Base-by-base conservation (phyloP, 2,329 filamentous ascomycete species). In the Talaromyces sp. region DNA sequence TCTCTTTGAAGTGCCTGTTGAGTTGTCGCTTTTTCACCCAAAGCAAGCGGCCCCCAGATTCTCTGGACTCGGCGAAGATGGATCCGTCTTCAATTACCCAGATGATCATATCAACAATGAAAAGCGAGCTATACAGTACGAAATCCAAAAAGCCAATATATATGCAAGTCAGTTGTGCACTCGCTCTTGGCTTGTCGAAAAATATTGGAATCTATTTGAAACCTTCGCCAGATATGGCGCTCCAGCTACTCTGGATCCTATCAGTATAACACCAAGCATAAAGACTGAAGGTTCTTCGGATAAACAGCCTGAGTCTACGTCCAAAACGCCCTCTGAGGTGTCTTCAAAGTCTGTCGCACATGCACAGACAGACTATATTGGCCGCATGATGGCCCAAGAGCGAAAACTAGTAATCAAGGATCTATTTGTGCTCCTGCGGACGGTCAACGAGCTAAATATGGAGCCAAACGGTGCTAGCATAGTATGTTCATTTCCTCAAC, bases 131-230 rank as follows among this genome's bases (percentile, higher is more conserved):
- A 75, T 91, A 4, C 90, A 94, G 67, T 91, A 87, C 60, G 91
- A 96, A 72, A 94, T 96, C 27, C 91, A 96, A 69, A 96, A 95
- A 69, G 89, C 90, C 6, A 96, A 96, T 69, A 89, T 96, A 35
- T 91, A 93, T 66, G 85, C 87, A 2, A 93, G 88, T 5, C 88
- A 91, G 64, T 78, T 96, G 9, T 86, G 87, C 2, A 95, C 90
- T 0, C 82, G 91, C 20, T 93, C 89, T 0, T 92, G 91, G 68
- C 85, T 93, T 51, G 90, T 95, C 0, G 90, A 96, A 69, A 87
- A 91, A 58, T 96, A 93, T 73, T 90, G 90, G 70, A 86, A 86
- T 62, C 79, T 94, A 1, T 84, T 86, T 33, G 88, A 91, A 48
- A 83, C 86, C 1, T 83, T 87, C 62, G 66, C 64, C 32, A 61